phyloP scores from a whole-genome alignment of 305 asterid genomes.

The Solanum aculeatissimum region DNA sequence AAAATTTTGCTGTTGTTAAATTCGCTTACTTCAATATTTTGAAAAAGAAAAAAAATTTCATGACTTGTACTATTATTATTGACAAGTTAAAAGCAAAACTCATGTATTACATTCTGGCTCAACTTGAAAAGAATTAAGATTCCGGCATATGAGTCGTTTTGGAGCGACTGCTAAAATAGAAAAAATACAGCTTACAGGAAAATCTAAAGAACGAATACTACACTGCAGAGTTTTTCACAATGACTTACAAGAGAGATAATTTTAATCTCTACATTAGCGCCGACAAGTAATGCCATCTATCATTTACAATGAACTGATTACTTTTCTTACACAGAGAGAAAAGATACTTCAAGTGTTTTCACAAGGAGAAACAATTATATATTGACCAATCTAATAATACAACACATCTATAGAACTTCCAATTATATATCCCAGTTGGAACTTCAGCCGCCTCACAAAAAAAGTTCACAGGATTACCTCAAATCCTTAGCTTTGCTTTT shows the following conservation, averaged over 20 bases:
- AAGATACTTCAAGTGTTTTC: not conserved
- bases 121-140: not conserved
- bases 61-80: not conserved
- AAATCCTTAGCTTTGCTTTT: conserved; percentile 7
- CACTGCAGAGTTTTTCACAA: not conserved
- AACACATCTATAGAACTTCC: conserved; percentile 4
- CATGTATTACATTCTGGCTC: not conserved
- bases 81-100: not conserved
- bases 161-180: not conserved
- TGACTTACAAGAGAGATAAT: not conserved
- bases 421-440: not conserved
- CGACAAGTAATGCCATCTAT: not conserved
- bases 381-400: conserved; percentile 2
- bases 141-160: not conserved
- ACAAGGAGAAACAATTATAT: not conserved
- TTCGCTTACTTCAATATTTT: not conserved
- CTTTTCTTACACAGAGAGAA: not conserved
- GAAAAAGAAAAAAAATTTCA: not conserved
- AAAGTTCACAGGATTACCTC: conserved; percentile 29
- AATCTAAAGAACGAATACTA: not conserved
- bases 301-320: not conserved
- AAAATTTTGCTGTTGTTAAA: not conserved
- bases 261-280: not conserved
- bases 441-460: conserved; percentile 3
- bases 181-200: not conserved